These are phyloP conservation scores for Cudoniella acicularis DNA, from an alignment of 495 filamentous ascomycete species.

Conservation along the genomic window DNA sequence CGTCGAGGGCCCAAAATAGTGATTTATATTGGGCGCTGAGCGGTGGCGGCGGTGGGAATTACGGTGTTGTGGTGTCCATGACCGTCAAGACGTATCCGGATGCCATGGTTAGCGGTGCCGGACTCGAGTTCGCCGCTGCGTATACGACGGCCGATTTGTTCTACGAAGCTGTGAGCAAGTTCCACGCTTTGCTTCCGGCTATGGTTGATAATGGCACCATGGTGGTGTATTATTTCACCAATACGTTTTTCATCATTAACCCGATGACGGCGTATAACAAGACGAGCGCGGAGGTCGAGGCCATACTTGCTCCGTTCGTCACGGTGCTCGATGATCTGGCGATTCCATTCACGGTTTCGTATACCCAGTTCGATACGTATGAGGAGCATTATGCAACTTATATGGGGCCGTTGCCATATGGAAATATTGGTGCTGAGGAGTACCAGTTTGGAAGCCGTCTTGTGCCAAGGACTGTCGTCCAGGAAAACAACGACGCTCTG, in stretches of 20 bases:
- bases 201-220: slow-evolving; percentile 51
- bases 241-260: slow-evolving; percentile 42
- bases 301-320: slow-evolving; percentile 33
- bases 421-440: slow-evolving; percentile 45
- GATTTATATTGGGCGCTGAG: slow-evolving; percentile 60
- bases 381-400: slow-evolving; percentile 44
- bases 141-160: slow-evolving; percentile 36
- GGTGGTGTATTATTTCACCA: slow-evolving; percentile 47
- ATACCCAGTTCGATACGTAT: slow-evolving; percentile 40
- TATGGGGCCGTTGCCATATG: slow-evolving; percentile 38
- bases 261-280: slow-evolving; percentile 37
- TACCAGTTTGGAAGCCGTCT: slow-evolving; percentile 57
- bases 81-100: slow-evolving; percentile 35
- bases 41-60: slow-evolving; percentile 53
- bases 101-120: slow-evolving; percentile 20
- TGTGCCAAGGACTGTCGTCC: slow-evolving; percentile 48
- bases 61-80: slow-evolving; percentile 44
- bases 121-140: slow-evolving; percentile 29
- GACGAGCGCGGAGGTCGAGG: slow-evolving; percentile 30
- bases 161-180: slow-evolving; percentile 38
- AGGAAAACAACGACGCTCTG: slow-evolving; percentile 40
- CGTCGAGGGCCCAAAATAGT: slow-evolving; percentile 38
- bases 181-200: slow-evolving; percentile 36
- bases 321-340: slow-evolving; percentile 29
- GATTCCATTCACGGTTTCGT: slow-evolving; percentile 25